phyloP scores from a whole-genome alignment of 768 basidiomycete genomes.

The Brasilioporus rufonigricans region DNA sequence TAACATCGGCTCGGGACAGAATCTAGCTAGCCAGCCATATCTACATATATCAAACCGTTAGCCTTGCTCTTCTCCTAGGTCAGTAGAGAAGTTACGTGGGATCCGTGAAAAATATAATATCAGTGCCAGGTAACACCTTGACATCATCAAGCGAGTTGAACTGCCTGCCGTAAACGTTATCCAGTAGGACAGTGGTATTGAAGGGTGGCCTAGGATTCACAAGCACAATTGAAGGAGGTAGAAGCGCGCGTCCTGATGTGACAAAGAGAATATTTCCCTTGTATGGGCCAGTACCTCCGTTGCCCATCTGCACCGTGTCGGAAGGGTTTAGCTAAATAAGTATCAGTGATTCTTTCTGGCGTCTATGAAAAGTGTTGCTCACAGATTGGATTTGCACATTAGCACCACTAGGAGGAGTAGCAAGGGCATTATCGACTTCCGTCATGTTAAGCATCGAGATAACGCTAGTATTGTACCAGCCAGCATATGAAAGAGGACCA shows the following conservation, averaged over 20 bases:
- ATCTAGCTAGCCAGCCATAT: slow-evolving; percentile 62
- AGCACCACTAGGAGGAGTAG: slow-evolving; percentile 28
- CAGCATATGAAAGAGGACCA: no score
- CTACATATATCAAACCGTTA: slow-evolving; percentile 31
- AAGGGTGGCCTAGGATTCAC: slow-evolving; percentile 56
- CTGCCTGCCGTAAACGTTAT: slow-evolving; percentile 77
- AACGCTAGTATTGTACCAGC: no score
- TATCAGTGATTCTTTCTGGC: not conserved
- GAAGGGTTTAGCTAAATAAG: slow-evolving; percentile 52
- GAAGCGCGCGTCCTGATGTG: no score
- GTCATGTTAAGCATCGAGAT: no score
- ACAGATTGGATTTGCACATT: slow-evolving; percentile 49
- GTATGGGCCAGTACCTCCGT: no score
- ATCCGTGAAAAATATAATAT: no score
- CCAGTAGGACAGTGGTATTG: slow-evolving; percentile 65
- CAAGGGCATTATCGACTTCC: no score
- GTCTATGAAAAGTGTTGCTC: not conserved
- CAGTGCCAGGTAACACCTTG: no score
- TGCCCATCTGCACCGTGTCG: slow-evolving; percentile 30
- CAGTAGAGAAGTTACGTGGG: slow-evolving; percentile 43
- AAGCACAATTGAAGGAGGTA: no score
- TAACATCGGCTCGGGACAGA: slow-evolving; percentile 66
- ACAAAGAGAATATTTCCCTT: no score
- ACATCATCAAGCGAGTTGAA: slow-evolving; percentile 62
- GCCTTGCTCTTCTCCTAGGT: no score